phyloP scores from a whole-genome alignment of 2,329 filamentous ascomycete species.

The Epichloe aotearoae region DNA sequence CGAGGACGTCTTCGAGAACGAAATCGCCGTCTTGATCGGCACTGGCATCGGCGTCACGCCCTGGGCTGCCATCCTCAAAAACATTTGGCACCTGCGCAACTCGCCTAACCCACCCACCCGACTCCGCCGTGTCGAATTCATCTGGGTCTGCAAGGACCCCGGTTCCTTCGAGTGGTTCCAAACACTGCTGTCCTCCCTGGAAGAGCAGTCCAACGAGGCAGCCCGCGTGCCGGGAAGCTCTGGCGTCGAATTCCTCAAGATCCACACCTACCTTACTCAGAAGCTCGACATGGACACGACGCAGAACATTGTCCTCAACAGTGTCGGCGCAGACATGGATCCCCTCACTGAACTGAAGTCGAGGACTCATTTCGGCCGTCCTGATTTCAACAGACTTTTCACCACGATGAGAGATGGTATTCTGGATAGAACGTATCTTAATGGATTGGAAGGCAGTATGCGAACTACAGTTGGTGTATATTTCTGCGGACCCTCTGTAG shows the following conservation, averaged over 20 bases:
- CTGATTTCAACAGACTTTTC: constrained; percentile 75
- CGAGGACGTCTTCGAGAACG: constrained; percentile 92
- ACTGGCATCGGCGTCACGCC: constrained; percentile 81
- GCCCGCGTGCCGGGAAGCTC: constrained; percentile 54
- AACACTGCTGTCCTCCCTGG: constrained; percentile 77
- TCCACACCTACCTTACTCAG: constrained; percentile 96
- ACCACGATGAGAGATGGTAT: constrained; percentile 80
- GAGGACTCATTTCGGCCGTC: constrained; percentile 87
- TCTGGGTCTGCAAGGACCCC: constrained; percentile 96
- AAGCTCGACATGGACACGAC: constrained; percentile 82
- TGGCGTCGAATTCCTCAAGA: constrained; percentile 78
- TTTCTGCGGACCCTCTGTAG: constrained; percentile 80
- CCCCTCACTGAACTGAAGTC: constrained; percentile 83
- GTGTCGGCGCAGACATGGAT: constrained; percentile 75
- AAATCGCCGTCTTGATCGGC: constrained; percentile 74
- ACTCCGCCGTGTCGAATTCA: constrained; percentile 91
- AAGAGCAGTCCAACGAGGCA: constrained; percentile 65
- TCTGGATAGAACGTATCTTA: constrained; percentile 70
- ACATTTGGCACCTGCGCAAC: constrained; percentile 93
- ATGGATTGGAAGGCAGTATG: constrained; percentile 61
- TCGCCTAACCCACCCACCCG: constrained; percentile 79
- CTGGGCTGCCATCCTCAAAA: constrained; percentile 83
- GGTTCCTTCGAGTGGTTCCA: constrained; percentile 99
- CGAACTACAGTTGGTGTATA: constrained; percentile 90
- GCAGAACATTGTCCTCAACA: constrained; percentile 95